These are phyloP conservation scores for Monilinia fructicola DNA, from an alignment of 2,329 filamentous ascomycete genomes.

Conservation along the genomic window DNA sequence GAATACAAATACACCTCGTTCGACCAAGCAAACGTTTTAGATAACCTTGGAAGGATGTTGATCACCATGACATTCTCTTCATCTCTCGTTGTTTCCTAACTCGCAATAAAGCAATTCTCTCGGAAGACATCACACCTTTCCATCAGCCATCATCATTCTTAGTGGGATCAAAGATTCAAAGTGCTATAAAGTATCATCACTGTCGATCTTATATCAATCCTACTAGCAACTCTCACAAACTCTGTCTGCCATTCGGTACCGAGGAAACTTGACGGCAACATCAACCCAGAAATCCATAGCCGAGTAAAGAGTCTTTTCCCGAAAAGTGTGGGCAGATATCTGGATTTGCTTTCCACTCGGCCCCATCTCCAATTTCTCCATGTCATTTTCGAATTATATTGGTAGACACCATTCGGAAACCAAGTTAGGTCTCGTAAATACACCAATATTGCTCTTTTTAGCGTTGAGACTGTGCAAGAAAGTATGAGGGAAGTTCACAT, in stretches of 20 bases:
- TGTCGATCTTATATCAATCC: not conserved
- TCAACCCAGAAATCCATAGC: no score
- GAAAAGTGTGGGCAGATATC: not conserved
- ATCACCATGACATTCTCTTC: not conserved
- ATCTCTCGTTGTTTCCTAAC: no score
- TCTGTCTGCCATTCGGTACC: not conserved
- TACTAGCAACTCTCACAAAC: no score
- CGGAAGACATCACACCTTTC: no score
- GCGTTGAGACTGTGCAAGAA: no score
- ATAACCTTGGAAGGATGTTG: no score
- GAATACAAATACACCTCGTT: not conserved
- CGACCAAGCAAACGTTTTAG: not conserved
- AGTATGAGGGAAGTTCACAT: no score
- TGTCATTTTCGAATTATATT: no score
- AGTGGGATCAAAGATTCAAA: not conserved
- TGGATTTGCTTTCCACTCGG: not conserved
- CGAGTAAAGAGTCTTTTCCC: no score
- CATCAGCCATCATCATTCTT: not conserved
- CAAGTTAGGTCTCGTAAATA: not conserved
- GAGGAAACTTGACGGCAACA: not conserved
- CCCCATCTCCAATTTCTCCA: no score
- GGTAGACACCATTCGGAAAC: not conserved
- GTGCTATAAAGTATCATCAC: no score
- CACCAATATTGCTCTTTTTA: no score
- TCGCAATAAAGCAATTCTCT: not conserved